Conservation (phyloP, 805 yeast species). For the Schwanniomyces sp. region DNA sequence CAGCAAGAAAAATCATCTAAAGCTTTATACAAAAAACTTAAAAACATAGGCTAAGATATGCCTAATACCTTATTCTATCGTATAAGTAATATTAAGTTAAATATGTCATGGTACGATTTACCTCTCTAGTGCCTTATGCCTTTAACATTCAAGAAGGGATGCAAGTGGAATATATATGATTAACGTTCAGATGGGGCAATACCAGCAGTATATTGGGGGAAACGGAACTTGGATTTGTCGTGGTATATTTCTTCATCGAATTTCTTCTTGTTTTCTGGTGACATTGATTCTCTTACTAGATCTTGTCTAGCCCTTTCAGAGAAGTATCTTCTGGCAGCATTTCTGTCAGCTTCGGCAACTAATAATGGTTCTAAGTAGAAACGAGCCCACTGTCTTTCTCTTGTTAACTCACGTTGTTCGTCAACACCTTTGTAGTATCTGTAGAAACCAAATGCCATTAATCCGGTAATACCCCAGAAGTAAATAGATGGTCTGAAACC, state of each 20-base stretch:
- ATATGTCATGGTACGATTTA: neutral
- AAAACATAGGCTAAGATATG: neutral
- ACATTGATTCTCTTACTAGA: slow-evolving; percentile 42
- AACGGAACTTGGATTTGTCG: slow-evolving; percentile 44
- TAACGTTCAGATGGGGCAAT: slow-evolving; percentile 29
- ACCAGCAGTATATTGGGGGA: slow-evolving; percentile 44
- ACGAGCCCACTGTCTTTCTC: slow-evolving; percentile 80
- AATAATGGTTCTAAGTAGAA: slow-evolving; percentile 70
- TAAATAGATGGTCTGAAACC: slow-evolving; percentile 80
- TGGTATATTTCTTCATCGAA: slow-evolving; percentile 44
- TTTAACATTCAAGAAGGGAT: slow-evolving; percentile 1
- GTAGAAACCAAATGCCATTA: slow-evolving; percentile 74
- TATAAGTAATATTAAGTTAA: neutral
- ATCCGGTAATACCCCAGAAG: slow-evolving; percentile 60
- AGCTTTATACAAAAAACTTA: neutral
- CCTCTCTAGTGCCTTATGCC: neutral
- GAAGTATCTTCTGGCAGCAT: slow-evolving; percentile 65
- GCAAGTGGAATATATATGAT: slow-evolving; percentile 1
- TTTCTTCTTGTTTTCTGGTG: slow-evolving; percentile 36
- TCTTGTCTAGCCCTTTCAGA: slow-evolving; percentile 70
- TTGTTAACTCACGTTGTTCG: slow-evolving; percentile 69
- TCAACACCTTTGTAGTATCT: slow-evolving; percentile 63
- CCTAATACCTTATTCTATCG: neutral
- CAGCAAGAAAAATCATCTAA: neutral
- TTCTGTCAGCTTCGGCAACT: slow-evolving; percentile 82